A percentile compares a stretch with the other conserved stretches of the same genome.
Conservation (phyloP, 164 flowering plant species). For the Annona cherimola region DNA sequence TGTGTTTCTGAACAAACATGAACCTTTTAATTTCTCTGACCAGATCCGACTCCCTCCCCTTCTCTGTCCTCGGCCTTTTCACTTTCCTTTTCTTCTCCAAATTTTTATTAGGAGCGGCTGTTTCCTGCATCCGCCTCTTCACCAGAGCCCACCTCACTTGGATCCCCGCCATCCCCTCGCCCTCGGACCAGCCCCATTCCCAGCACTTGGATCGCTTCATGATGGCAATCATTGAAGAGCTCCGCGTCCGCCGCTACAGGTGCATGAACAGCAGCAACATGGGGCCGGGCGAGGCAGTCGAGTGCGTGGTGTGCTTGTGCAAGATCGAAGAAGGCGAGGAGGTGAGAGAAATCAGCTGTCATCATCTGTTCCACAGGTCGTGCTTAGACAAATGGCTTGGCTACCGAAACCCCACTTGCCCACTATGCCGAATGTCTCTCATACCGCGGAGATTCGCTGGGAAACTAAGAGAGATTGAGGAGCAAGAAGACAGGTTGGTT, state of each 20-base stretch:
- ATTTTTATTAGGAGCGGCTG: background rate
- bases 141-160: conserved; percentile 1
- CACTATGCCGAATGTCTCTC: conserved; percentile 9
- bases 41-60: background rate
- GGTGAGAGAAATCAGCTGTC: conserved; percentile 3
- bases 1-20: background rate
- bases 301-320: conserved; percentile 8
- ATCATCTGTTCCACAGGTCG: conserved; percentile 9
- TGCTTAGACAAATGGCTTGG: conserved; percentile 12
- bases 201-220: background rate
- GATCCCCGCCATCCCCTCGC: background rate
- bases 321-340: conserved; percentile 12
- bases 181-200: background rate
- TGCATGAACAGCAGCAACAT: background rate
- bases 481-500: background rate
- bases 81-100: background rate
- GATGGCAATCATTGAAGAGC: background rate
- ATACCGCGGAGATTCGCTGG: background rate
- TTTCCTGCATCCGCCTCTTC: background rate
- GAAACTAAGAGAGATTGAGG: conserved; percentile 1
- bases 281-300: background rate
- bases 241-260: conserved; percentile 3
- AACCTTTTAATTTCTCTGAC: background rate
- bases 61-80: background rate
- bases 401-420: conserved; percentile 6